Evolutionary conservation across 768 basidiomycete genomes (phyloP).

Genomic region (Amanita molliuscula): DNA sequence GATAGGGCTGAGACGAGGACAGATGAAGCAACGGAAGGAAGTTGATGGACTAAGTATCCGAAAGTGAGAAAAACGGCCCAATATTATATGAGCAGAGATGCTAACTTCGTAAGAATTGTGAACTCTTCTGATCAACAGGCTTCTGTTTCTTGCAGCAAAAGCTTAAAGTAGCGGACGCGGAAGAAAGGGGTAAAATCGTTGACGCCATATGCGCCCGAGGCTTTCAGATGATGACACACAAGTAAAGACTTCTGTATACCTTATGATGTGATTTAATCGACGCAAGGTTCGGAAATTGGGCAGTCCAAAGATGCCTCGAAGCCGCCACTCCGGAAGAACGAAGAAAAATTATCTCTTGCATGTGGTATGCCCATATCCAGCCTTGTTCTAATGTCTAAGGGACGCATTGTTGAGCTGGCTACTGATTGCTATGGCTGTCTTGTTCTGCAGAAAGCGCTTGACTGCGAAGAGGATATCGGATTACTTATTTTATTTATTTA

Average conservation of each 20-base stretch:
- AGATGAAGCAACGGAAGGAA: slow-evolving; percentile 80
- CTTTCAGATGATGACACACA: slow-evolving; percentile 89
- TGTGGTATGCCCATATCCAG: slow-evolving; percentile 47
- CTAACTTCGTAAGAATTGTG: slow-evolving; percentile 69
- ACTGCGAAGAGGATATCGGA: slow-evolving; percentile 83
- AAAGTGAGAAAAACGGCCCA: slow-evolving; percentile 13
- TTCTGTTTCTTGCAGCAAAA: slow-evolving; percentile 84
- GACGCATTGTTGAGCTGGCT: slow-evolving; percentile 77
- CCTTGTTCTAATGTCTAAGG: slow-evolving; percentile 27
- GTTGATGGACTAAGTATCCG: slow-evolving; percentile 37
- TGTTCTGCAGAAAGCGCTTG: slow-evolving; percentile 84
- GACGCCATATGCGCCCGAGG: slow-evolving; percentile 79
- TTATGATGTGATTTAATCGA: neutral
- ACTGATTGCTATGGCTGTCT: slow-evolving; percentile 88
- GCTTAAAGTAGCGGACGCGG: slow-evolving; percentile 72
- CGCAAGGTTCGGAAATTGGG: slow-evolving; percentile 83
- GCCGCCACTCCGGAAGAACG: slow-evolving; percentile 68
- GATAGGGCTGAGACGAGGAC: slow-evolving; percentile 76
- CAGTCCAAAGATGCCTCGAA: slow-evolving; percentile 80
- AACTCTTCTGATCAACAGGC: slow-evolving; percentile 88
- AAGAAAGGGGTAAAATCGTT: slow-evolving; percentile 74
- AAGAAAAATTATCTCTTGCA: slow-evolving; percentile 75
- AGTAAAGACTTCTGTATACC: slow-evolving; percentile 27
- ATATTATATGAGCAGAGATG: slow-evolving; percentile 12
- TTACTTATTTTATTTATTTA: too few species aligned